Conservation (phyloP, 2,329 filamentous ascomycete genomes). For the Cordyceps fumosorosea region DNA sequence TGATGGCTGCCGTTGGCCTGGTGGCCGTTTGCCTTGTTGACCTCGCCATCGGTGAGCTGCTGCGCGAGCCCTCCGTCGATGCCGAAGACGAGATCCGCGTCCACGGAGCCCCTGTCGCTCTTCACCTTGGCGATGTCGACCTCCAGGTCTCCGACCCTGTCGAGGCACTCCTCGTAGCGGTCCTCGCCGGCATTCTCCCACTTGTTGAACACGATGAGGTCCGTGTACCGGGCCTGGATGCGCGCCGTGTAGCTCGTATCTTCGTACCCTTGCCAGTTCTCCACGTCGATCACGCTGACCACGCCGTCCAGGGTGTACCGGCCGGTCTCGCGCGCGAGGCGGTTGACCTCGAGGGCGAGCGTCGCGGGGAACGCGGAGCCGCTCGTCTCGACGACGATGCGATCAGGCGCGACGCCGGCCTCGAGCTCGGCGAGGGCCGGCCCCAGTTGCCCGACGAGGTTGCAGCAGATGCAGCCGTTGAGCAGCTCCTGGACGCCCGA, state of each 20-base stretch:
- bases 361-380: conserved; percentile 86
- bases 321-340: conserved; percentile 62
- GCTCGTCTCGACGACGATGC: conserved; percentile 90
- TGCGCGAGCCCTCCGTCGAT: conserved; percentile 74
- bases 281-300: conserved; percentile 83
- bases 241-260: conserved; percentile 85
- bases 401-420: conserved; percentile 54
- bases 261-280: conserved; percentile 92
- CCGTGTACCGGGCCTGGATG: conserved; percentile 83
- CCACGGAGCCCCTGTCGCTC: conserved; percentile 73
- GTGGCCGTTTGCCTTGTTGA: conserved; percentile 23
- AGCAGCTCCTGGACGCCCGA: conserved; percentile 87
- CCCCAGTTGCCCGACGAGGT: conserved; percentile 85
- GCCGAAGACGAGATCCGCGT: conserved; percentile 74
- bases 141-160: conserved; percentile 74
- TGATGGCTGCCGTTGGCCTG: conserved; percentile 21
- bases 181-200: conserved; percentile 74
- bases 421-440: conserved; percentile 67
- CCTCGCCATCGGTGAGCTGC: conserved; percentile 38
- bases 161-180: conserved; percentile 69
- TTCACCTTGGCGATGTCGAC: conserved; percentile 78
- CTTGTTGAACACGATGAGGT: conserved; percentile 88
- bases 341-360: conserved; percentile 82
- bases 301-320: conserved; percentile 78
- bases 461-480: conserved; percentile 98